phyloP scores from a whole-genome alignment of 208 protist genomes.

The Leptomonas pyrrhocoris region DNA sequence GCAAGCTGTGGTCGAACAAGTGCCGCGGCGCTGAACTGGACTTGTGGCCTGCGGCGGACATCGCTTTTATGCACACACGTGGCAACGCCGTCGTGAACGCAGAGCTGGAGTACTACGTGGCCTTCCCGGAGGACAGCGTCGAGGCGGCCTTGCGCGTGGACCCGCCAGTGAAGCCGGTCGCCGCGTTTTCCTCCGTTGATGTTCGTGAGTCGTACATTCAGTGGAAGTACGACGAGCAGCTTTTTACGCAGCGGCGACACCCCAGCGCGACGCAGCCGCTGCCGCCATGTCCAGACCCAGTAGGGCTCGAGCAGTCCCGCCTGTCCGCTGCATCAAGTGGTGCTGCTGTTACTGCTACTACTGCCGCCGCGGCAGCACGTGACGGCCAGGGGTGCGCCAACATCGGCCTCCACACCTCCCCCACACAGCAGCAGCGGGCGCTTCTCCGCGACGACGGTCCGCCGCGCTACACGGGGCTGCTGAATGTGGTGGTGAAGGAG shows the following conservation, averaged over 20 bases:
- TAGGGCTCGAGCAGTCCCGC: constrained; percentile 15
- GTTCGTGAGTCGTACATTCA: constrained; percentile 63
- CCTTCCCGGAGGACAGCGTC: constrained; percentile 34
- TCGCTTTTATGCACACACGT: constrained; percentile 60
- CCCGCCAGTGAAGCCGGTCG: constrained; percentile 42
- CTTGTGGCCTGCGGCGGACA: constrained; percentile 50
- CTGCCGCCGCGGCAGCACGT: neutral
- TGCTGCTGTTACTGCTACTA: neutral
- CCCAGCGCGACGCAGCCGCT: constrained; percentile 13
- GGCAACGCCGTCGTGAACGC: constrained; percentile 65
- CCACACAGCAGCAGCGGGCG: constrained; percentile 7
- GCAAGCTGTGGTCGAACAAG: constrained; percentile 71
- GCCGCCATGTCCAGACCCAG: constrained; percentile 31
- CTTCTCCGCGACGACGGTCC: constrained; percentile 39
- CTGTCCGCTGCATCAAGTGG: neutral
- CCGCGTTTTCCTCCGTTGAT: constrained; percentile 33
- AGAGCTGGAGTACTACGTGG: constrained; percentile 67
- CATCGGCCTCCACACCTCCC: neutral
- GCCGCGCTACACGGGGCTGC: constrained; percentile 55
- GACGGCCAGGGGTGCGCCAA: constrained; percentile 7
- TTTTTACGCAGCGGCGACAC: constrained; percentile 51
- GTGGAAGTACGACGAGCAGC: constrained; percentile 59
- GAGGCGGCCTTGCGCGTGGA: constrained; percentile 30
- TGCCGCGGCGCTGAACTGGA: constrained; percentile 75
- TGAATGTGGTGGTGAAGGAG: constrained; percentile 64